Evolutionary conservation across 2,329 filamentous ascomycete species (phyloP).

Genomic region (Aspergillus sp.): DNA sequence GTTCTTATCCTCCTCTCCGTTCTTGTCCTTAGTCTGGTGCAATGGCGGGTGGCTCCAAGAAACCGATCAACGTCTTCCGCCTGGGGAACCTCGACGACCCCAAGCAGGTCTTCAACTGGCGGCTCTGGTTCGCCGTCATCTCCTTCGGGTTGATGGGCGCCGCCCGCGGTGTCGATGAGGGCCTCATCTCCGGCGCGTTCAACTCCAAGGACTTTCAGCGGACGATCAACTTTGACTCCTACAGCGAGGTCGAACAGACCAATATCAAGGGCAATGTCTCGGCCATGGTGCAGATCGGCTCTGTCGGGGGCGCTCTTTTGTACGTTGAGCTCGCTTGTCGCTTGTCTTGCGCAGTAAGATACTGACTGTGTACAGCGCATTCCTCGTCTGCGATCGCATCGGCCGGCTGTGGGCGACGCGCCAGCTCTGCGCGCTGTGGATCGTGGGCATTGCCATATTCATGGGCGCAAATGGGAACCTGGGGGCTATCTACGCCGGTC

Average conservation of each 20-base stretch:
- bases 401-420: slow-evolving; percentile 41
- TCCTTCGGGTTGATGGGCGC: slow-evolving; percentile 75
- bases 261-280: slow-evolving; percentile 75
- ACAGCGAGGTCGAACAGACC: slow-evolving; percentile 55
- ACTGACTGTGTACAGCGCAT: slow-evolving; percentile 41
- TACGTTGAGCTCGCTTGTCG: too few relatives aligned
- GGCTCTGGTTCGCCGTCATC: slow-evolving; percentile 72
- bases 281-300: slow-evolving; percentile 78
- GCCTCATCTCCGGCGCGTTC: slow-evolving; percentile 71
- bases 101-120: slow-evolving; percentile 71
- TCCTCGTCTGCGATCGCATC: slow-evolving; percentile 49
- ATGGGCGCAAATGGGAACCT: slow-evolving; percentile 40
- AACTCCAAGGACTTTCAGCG: slow-evolving; percentile 64
- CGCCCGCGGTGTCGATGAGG: slow-evolving; percentile 76
- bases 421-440: slow-evolving; percentile 43
- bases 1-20: neutral
- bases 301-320: slow-evolving; percentile 68
- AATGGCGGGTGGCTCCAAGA: slow-evolving; percentile 47
- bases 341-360: too few relatives aligned
- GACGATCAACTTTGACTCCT: slow-evolving; percentile 57
- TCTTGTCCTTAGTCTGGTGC: too few relatives aligned
- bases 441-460: slow-evolving; percentile 44
- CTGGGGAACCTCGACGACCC: slow-evolving; percentile 65
- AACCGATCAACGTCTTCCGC: slow-evolving; percentile 55
- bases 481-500: slow-evolving; percentile 43